Evolutionary conservation across 805 yeast species (phyloP), one percentile per base, ranked within the genome.

Genomic region (Saccharomycopsis malanga): DNA sequence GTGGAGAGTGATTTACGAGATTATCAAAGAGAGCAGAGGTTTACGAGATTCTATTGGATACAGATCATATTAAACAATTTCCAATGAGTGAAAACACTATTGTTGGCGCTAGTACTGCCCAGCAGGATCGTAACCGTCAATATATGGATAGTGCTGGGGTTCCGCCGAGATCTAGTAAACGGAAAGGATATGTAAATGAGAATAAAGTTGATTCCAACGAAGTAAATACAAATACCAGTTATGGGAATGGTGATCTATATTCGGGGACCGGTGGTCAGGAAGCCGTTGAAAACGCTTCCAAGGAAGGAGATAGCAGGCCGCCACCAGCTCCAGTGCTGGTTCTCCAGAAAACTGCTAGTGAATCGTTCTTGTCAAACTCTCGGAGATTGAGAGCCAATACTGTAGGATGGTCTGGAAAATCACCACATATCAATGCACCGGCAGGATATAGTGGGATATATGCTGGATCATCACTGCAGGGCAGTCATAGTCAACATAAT

Each of bases 311-410:
- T 17, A 37, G 40, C 40, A 37, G 12, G 18, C 15, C 7, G n/a
- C n/a, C 23, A 37, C 15, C 7, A n/a, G 22, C 40, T 5, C 23
- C 6, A 12, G 15, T 15, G 5, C 40, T 17, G n/a, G n/a, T 15
- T 9, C 17, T 27, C n/a, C 44, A 20, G 17, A 25, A 21, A n/a
- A 40, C 44, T 27, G 25, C 24, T 4, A 36, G 32, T 21, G 36
- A 14, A 10, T 9, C 21, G n/a, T 20, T 21, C 15, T n/a, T 23
- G 29, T n/a, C 9, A 14, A 24, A 18, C 6, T 34, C 45, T 14
- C 17, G 45, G 36, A 25, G 50, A 42, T 18, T 34, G 14, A n/a
- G 50, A 21, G 9, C 50, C 9, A 46, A 46, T 18, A 46, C 50
- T n/a, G 45, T 46, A 12, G 50, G 45, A 15, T 39, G 40, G 47